Conservation (phyloP, 225 moss, liverwort and hornwort genomes). For the Bryoerythrophyllum caledonicum region DNA sequence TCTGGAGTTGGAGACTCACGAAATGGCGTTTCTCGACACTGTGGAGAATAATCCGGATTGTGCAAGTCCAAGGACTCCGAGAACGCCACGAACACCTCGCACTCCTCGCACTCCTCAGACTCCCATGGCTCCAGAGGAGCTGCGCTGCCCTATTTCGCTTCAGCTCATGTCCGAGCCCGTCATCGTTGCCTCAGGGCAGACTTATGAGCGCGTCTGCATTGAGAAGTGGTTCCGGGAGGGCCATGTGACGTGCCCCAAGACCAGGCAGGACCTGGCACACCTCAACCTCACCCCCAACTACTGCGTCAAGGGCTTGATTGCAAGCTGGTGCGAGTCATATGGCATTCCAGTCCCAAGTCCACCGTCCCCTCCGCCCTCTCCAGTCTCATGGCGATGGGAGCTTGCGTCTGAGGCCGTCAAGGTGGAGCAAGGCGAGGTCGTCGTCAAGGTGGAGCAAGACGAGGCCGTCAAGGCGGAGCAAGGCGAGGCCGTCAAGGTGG, state of each 20-base stretch:
- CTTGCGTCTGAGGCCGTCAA: conserved; percentile 51
- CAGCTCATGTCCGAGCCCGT: conserved; percentile 90
- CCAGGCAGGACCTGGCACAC: conserved; percentile 69
- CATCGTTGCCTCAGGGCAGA: conserved; percentile 80
- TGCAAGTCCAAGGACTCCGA: conserved; percentile 46
- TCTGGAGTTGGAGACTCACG: conserved; percentile 49
- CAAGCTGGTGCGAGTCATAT: conserved; percentile 80
- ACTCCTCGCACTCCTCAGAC: conserved; percentile 42
- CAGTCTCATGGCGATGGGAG: conserved; percentile 62
- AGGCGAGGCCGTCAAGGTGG: conserved; percentile 47
- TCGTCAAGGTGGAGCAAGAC: conserved; percentile 47
- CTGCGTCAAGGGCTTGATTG: conserved; percentile 76
- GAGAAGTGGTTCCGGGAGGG: conserved; percentile 87
- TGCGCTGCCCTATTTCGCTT: conserved; percentile 83
- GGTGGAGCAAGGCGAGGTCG: conserved; percentile 12
- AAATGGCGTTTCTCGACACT: conserved; percentile 46
- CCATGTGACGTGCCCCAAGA: conserved; percentile 79
- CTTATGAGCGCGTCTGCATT: conserved; percentile 76
- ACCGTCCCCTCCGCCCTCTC: conserved; percentile 76
- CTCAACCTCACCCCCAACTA: conserved; percentile 76
- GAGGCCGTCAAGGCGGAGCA: conserved; percentile 53
- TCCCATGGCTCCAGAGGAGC: conserved; percentile 72
- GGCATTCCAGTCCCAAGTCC: conserved; percentile 58
- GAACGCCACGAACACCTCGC: conserved; percentile 44
- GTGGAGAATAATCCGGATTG: conserved; percentile 48